phyloP scores from a whole-genome alignment of 164 flowering plant species.

The Malania oleifera region DNA sequence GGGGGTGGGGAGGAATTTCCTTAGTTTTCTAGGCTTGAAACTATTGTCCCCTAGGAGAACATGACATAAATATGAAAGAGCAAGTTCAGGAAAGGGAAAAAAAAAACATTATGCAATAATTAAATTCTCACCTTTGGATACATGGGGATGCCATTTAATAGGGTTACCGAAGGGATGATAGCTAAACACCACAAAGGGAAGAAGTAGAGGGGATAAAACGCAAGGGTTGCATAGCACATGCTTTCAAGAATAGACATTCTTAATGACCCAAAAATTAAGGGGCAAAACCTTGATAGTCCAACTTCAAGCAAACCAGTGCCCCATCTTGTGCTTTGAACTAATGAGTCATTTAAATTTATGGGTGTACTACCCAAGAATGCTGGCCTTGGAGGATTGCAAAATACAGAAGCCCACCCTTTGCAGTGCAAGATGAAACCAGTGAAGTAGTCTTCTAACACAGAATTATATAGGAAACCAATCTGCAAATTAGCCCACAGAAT shows the following conservation, averaged over 20 bases:
- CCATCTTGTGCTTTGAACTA: slow-evolving; percentile 42
- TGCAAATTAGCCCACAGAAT: too few species aligned
- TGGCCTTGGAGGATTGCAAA: slow-evolving; percentile 32
- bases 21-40: too few species aligned
- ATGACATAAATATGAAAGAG: too few species aligned
- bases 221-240: slow-evolving; percentile 28
- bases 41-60: too few species aligned
- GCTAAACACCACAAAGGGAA: slow-evolving; percentile 30
- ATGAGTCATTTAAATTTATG: slow-evolving; percentile 23
- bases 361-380: slow-evolving; percentile 35
- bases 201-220: slow-evolving; percentile 21
- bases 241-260: slow-evolving; percentile 29
- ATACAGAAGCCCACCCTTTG: slow-evolving; percentile 41
- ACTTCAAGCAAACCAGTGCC: slow-evolving; percentile 31
- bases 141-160: slow-evolving; percentile 32
- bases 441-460: slow-evolving; percentile 44
- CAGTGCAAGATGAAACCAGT: slow-evolving; percentile 41
- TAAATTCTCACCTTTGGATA: slow-evolving; percentile 31
- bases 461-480: slow-evolving; percentile 39
- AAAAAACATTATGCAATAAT: too few species aligned
- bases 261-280: slow-evolving; percentile 26
- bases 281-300: slow-evolving; percentile 32
- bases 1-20: too few species aligned
- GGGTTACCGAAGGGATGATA: slow-evolving; percentile 39
- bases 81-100: too few species aligned